Percentiles rank a stretch among this genome's conserved stretches.
Conservation (phyloP, 2,329 filamentous ascomycete species). For the Fusarium sacchari region DNA sequence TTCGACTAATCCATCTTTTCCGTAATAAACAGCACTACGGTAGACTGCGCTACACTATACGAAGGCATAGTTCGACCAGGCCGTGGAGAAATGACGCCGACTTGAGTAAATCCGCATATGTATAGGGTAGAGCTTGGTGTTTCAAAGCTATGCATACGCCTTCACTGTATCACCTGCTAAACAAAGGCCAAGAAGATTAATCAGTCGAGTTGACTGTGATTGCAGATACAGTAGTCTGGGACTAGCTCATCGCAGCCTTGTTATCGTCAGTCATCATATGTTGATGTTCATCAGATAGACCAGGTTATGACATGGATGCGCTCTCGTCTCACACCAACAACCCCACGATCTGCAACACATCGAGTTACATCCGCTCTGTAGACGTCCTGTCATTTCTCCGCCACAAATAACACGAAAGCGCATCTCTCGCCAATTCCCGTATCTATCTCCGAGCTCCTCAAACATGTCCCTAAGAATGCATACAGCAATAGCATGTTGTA, state of each 20-base stretch:
- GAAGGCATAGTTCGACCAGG: background rate
- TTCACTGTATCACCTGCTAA: background rate
- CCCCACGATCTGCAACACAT: constrained; percentile 24
- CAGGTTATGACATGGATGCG: constrained; percentile 9
- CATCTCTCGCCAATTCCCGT: constrained; percentile 7
- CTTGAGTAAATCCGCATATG: background rate
- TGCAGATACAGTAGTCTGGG: constrained; percentile 21
- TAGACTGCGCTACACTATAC: background rate
- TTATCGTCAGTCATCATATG: constrained; percentile 16
- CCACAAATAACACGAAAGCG: background rate
- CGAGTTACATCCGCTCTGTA: constrained; percentile 24
- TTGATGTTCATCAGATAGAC: background rate
- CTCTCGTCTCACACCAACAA: constrained; percentile 4
- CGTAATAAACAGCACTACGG: background rate
- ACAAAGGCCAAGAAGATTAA: background rate
- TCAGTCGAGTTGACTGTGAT: constrained; percentile 13
- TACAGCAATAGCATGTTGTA: background rate
- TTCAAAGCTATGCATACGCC: background rate
- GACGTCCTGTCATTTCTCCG: constrained; percentile 13
- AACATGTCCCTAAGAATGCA: background rate
- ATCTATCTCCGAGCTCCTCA: constrained; percentile 7
- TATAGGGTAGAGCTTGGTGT: background rate
- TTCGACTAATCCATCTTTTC: background rate
- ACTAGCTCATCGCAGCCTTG: constrained; percentile 2
- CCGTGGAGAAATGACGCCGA: constrained; percentile 9